phyloP scores from a whole-genome alignment of 441 rosid species.

The Metrosideros polymorpha region DNA sequence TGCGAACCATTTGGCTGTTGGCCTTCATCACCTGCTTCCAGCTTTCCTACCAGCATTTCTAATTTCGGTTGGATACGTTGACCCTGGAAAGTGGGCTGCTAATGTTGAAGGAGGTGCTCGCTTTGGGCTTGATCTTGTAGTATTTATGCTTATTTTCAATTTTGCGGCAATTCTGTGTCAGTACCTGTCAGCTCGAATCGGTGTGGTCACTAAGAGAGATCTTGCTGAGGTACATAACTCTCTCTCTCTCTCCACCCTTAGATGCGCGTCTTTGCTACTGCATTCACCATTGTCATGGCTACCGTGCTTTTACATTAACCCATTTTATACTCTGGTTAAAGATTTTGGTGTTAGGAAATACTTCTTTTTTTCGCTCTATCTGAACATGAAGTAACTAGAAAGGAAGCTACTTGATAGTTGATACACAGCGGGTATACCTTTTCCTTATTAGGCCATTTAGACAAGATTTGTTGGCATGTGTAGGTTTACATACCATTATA shows the following conservation, averaged over 20 bases:
- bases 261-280: background rate
- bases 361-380: background rate
- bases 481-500: background rate
- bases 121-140: constrained; percentile 68
- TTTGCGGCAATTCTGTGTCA: constrained; percentile 85
- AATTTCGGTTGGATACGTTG: constrained; percentile 77
- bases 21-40: constrained; percentile 48
- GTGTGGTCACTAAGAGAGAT: constrained; percentile 73
- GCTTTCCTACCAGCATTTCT: constrained; percentile 60
- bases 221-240: constrained; percentile 70
- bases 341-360: background rate
- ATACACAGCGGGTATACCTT: background rate
- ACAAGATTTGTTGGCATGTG: background rate
- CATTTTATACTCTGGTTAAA: background rate
- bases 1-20: constrained; percentile 26
- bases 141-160: constrained; percentile 64
- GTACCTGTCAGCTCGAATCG: constrained; percentile 72
- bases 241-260: background rate
- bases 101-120: constrained; percentile 86
- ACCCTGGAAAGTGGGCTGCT: constrained; percentile 98
- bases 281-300: background rate
- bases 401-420: background rate
- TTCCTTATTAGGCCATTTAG: background rate
- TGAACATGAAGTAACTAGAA: background rate
- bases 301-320: background rate